These are phyloP conservation scores for Dothistroma septosporum DNA, from an alignment of 2,329 filamentous ascomycete genomes.

Conservation along the genomic window DNA sequence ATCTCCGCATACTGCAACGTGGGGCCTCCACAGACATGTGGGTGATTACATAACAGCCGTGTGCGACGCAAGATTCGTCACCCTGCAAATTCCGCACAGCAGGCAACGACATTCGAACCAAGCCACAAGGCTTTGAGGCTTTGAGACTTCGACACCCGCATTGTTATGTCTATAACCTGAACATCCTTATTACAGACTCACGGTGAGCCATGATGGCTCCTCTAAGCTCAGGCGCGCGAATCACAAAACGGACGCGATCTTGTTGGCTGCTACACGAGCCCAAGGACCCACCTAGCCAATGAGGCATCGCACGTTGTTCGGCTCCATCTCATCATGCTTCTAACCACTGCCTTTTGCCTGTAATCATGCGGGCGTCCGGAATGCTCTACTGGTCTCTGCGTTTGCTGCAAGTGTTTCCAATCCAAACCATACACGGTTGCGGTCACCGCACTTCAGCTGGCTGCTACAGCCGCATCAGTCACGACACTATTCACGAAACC, in stretches of 20 bases:
- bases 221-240: neutral
- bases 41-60: too few species aligned
- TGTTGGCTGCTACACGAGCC: neutral
- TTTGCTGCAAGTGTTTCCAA: neutral
- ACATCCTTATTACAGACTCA: neutral
- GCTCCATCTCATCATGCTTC: neutral
- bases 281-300: neutral
- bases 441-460: neutral
- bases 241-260: neutral
- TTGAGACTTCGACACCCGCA: too few species aligned
- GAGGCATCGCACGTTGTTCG: neutral
- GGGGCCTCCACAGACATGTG: too few species aligned
- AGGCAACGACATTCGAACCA: too few species aligned
- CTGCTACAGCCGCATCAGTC: neutral
- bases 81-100: too few species aligned
- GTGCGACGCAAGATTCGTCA: too few species aligned
- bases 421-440: neutral
- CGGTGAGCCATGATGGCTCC: neutral
- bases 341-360: neutral
- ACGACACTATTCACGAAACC: neutral
- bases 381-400: neutral
- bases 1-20: too few species aligned
- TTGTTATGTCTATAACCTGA: too few species aligned
- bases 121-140: too few species aligned
- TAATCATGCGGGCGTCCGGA: neutral